A percentile compares a stretch with the other conserved stretches of the same genome.
Evolutionary conservation across 2,329 filamentous ascomycete genomes (phyloP).

Genomic region (Phialophora chinensis): DNA sequence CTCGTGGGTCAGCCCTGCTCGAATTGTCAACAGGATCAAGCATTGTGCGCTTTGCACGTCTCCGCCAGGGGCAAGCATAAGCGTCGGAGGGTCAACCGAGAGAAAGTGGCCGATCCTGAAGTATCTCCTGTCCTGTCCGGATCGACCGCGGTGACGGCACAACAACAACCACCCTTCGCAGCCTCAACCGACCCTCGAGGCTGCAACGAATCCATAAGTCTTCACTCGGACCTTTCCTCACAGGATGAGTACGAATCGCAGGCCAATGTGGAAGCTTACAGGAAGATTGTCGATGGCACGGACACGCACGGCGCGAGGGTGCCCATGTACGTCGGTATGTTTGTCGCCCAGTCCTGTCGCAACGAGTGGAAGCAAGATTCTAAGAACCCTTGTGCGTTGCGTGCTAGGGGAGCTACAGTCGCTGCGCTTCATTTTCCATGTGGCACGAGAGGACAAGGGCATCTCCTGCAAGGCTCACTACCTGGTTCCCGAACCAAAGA

Average conservation of each 20-base stretch:
- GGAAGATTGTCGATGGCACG: conserved; percentile 19
- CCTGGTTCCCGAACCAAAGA: conserved; percentile 18
- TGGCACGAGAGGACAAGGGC: conserved; percentile 17
- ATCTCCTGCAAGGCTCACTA: conserved; percentile 23
- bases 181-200: not conserved
- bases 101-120: not conserved
- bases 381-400: not conserved
- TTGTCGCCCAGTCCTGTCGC: not conserved
- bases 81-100: conserved; percentile 17
- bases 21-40: conserved; percentile 42
- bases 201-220: conserved; percentile 1
- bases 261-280: conserved; percentile 16
- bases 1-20: conserved; percentile 51
- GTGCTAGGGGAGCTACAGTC: conserved; percentile 23
- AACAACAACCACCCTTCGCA: not conserved
- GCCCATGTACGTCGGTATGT: conserved; percentile 18
- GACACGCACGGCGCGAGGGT: conserved; percentile 7
- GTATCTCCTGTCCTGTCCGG: not conserved
- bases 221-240: not conserved
- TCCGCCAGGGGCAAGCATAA: conserved; percentile 27
- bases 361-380: too few species aligned
- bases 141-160: not conserved
- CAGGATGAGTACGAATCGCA: conserved; percentile 19
- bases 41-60: conserved; percentile 37
- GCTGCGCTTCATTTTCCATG: conserved; percentile 26